phyloP scores from a whole-genome alignment of 208 protist species.

The Naegleria lovaniensis region DNA sequence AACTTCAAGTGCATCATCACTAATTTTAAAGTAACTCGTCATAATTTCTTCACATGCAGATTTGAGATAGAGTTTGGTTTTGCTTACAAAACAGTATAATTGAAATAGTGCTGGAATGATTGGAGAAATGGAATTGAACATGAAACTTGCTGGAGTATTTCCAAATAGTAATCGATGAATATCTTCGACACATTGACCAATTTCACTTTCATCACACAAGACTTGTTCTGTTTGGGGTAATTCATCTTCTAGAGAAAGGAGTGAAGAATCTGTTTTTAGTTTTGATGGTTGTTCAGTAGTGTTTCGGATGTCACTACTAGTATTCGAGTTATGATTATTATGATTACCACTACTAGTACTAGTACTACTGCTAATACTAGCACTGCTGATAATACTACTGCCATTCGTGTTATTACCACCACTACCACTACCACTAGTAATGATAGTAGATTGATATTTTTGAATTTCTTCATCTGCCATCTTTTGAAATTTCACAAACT shows the following conservation, averaged over 20 bases:
- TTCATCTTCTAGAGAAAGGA: background rate
- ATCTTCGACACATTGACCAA: constrained; percentile 1
- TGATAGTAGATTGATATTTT: background rate
- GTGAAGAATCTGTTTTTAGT: background rate
- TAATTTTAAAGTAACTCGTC: constrained; percentile 18
- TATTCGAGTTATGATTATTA: no score
- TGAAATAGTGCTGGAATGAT: constrained; percentile 14
- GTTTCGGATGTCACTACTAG: no score
- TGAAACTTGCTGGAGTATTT: background rate
- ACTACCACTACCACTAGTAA: no score
- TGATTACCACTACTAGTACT: no score
- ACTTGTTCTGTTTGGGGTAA: background rate
- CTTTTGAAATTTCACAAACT: background rate
- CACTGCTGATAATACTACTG: no score
- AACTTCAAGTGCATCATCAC: background rate
- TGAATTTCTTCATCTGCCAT: background rate
- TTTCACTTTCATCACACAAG: background rate
- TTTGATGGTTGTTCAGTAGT: no score
- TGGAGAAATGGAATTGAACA: background rate
- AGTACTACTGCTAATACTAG: no score
- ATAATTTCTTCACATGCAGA: constrained; percentile 21
- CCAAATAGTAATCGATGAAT: background rate
- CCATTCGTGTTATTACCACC: no score
- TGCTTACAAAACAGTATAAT: constrained; percentile 19
- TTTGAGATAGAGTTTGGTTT: constrained; percentile 1